Evolutionary conservation across 331 rosid species (phyloP), one percentile per base, ranked within the genome.

Genomic region (Rosa hybrid): DNA sequence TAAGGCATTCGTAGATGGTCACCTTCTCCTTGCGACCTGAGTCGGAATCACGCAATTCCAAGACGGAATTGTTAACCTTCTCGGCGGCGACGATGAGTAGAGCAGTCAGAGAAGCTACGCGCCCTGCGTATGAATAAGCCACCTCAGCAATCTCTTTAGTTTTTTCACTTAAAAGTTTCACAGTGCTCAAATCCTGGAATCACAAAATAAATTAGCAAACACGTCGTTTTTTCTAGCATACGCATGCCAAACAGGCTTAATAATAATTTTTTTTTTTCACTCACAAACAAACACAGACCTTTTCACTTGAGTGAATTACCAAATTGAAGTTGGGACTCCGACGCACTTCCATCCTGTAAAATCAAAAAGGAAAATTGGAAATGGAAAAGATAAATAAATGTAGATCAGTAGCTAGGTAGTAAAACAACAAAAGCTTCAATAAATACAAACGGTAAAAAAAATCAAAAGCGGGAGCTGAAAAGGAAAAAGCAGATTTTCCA

Each of bases 261-360:
- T 27, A 42, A 42, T 42, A 42, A 0, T 44, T 44, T 34, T 34
- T 34, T 34, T 34, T 34, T 34, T 34, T 34, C 3, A 34, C 7
- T 1, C 17, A 21, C 13, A 14, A 41, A n/a, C 12, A 7, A 8
- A 59, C 45, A 79, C n/a, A 34, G n/a, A 86, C 90, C 90, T 86
- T 84, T 65, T 78, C 77, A 21, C 82, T 63, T 38, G 84, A 74
- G 68, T 71, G 60, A 18, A 81, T 74, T 12, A 86, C 41, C 83
- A 86, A 75, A 45, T 86, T 85, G 76, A 54, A 13, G 9, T 86
- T 78, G 5, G 85, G 89, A 64, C 53, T 81, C 89, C 87, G 83
- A 63, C 10, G 71, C 60, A 75, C 73, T 23, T 83, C 82, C 76
- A 81, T 44, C 81, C 87, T 86, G 83, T 83, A 81, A 49, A 56